Base-by-base conservation (phyloP, 148 eudicot genomes). In the Cornus suecica region DNA sequence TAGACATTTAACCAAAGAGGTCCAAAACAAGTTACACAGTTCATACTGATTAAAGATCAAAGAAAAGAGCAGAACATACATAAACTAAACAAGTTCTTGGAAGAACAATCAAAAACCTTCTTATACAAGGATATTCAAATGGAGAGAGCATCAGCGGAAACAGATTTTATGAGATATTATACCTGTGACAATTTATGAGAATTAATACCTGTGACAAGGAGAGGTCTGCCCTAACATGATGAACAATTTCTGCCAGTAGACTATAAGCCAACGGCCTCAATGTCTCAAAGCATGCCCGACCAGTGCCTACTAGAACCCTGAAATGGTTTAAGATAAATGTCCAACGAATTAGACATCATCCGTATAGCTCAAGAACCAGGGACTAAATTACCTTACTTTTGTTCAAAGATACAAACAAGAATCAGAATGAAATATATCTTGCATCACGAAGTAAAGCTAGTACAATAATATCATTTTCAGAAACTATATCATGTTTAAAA, bases 241-340 rank as follows among this genome's bases (percentile, higher is more conserved):
- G 99, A 78, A 92, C 99, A 78, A 92, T 90, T 85, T 94, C 99
- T 37, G 99, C 99, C 68, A 94, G 80, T 52, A 94, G 88, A 85
- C 99, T 94, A 80, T 94, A 94, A 52, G 99, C 99, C 82, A 94
- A 77, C 30, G 99, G 97, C 88, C 97, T 88, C 86, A 94, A 80
- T 64, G 96, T 87, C 83, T 92, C 99, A 71, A 89, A 92, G 78
- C 99, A 94, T 66, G 99, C 97, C 72, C 99, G 89, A 42, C 97
- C 99, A 88, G 91, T 94, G 41, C 99, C 99, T 80, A 94, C 97
- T 76, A 94, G 97, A 82, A 94, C 96, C 89, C 97, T 93, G 78
- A 77, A 26, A 68, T 29, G 73, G 68, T 62, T 27, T 26, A 66
- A 25, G 56, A 56, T 22, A 18, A 69, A 69, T 7, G 16, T 66